Base-by-base conservation (phyloP, 2,329 filamentous ascomycete genomes). In the Aspergillus tubingensis region DNA sequence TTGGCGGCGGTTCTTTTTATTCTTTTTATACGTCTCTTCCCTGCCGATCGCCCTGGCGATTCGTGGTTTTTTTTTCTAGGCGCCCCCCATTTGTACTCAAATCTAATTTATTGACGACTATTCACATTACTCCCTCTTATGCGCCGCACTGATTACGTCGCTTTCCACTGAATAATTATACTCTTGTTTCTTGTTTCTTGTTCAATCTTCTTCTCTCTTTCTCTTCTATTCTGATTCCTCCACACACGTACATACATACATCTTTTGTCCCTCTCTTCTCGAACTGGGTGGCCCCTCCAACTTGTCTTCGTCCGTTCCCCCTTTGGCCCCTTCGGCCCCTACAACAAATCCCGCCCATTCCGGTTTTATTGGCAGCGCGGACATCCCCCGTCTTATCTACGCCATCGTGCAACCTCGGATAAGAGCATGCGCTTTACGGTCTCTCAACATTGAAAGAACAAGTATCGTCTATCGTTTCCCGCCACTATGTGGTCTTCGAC, bases 401-500 rank as follows among this genome's bases (percentile, higher is more conserved):
- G 27, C 11, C 17, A 30, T 41, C 47, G 57, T 58, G 50, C 39
- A 54, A 60, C 59, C 23, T 54, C 39, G 39, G 19, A 25, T 49
- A 25, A 48, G 54, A 54, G 54, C 55, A 58, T 61, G 54, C 55
- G 43, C 30, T 58, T 43, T 17, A 44, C 51, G 32, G 51, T 38
- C n/a, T 19, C 30, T 58, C 25, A 54, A 48, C 21, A 36, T 32
- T 50, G 38, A 55, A 55, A 32, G 38, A 44, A 19, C 30, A 44
- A 15, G 38, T 23, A 19, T 21, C n/a, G 38, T 17, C 43, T 38
- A 27, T 21, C 32, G 30, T 48, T 36, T 36, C 49, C 47, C 63
- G 52, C 54, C 49, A 73, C 11, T 13, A 36, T 73, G 71, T 66
- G 67, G 59, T 67, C 65, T 30, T 56, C 55, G 19, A 54, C 61